These are phyloP conservation scores for Verticillium dahliae DNA, from an alignment of 2,329 filamentous ascomycete species.

Conservation along the genomic window DNA sequence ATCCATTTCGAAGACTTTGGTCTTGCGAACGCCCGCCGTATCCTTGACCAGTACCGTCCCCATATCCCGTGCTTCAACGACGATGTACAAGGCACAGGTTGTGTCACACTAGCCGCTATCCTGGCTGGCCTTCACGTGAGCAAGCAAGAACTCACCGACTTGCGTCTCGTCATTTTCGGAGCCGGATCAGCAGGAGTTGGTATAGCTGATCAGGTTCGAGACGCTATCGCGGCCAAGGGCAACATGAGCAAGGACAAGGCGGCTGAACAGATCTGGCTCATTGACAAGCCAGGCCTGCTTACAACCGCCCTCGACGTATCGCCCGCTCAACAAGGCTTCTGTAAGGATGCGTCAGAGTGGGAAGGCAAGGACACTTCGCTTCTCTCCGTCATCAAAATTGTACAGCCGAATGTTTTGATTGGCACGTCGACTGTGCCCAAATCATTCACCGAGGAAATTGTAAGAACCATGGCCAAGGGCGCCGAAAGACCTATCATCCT, in stretches of 20 bases:
- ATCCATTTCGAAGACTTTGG: constrained; percentile 92
- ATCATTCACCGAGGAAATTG: constrained; percentile 67
- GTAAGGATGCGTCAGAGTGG: constrained; percentile 60
- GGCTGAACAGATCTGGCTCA: constrained; percentile 71
- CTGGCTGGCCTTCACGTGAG: constrained; percentile 68
- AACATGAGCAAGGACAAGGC: constrained; percentile 67
- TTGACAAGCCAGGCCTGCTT: constrained; percentile 76
- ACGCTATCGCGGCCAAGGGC: constrained; percentile 67
- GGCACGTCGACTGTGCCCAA: constrained; percentile 76
- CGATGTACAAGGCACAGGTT: constrained; percentile 84
- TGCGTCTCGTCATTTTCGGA: constrained; percentile 71
- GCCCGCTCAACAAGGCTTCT: constrained; percentile 60
- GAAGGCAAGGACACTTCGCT: constrained; percentile 50
- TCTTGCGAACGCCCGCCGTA: constrained; percentile 64
- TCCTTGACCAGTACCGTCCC: constrained; percentile 69
- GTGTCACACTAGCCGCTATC: constrained; percentile 77
- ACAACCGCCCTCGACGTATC: constrained; percentile 58
- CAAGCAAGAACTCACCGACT: constrained; percentile 58
- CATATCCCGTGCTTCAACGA: constrained; percentile 84
- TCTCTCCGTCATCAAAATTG: constrained; percentile 58
- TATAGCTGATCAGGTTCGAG: constrained; percentile 77
- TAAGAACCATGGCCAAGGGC: constrained; percentile 70
- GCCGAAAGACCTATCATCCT: constrained; percentile 70
- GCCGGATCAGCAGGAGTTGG: constrained; percentile 77
- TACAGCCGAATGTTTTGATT: constrained; percentile 75